Conservation (phyloP, 495 filamentous ascomycete genomes). For the Aspergillus conjunctus region DNA sequence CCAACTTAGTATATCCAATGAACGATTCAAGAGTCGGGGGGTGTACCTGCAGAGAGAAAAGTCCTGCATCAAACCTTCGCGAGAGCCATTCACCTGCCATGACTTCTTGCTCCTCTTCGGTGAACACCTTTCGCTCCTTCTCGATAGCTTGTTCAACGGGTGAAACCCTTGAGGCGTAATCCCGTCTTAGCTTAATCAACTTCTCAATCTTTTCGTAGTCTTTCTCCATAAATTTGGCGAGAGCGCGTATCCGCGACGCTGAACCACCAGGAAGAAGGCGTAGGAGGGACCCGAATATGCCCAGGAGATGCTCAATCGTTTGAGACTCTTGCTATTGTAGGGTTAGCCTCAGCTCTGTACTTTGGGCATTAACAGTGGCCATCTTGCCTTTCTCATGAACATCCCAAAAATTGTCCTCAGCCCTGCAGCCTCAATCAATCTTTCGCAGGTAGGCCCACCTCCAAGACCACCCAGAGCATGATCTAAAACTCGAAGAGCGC, state of each 20-base stretch:
- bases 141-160: slow-evolving; percentile 69
- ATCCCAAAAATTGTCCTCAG: slow-evolving; percentile 81
- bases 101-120: slow-evolving; percentile 60
- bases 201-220: slow-evolving; percentile 83
- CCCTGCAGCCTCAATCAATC: slow-evolving; percentile 79
- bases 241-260: slow-evolving; percentile 72
- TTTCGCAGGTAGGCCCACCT: slow-evolving; percentile 64
- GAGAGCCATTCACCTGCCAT: slow-evolving; percentile 82
- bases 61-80: slow-evolving; percentile 78
- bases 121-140: slow-evolving; percentile 50
- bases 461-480: slow-evolving; percentile 69
- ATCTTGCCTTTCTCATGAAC: slow-evolving; percentile 82
- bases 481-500: slow-evolving; percentile 79
- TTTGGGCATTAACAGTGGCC: not conserved
- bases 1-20: slow-evolving; percentile 15
- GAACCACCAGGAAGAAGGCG: slow-evolving; percentile 78
- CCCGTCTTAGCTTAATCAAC: slow-evolving; percentile 68
- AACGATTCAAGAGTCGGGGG: not conserved
- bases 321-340: slow-evolving; percentile 58
- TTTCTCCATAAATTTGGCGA: slow-evolving; percentile 95
- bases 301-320: slow-evolving; percentile 81
- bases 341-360: slow-evolving; percentile 26
- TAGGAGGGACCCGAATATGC: slow-evolving; percentile 84
- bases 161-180: slow-evolving; percentile 66
- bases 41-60: slow-evolving; percentile 74